phyloP scores from a whole-genome alignment of 1,139 yeast species.

The Kurtzmaniella natalensis region DNA sequence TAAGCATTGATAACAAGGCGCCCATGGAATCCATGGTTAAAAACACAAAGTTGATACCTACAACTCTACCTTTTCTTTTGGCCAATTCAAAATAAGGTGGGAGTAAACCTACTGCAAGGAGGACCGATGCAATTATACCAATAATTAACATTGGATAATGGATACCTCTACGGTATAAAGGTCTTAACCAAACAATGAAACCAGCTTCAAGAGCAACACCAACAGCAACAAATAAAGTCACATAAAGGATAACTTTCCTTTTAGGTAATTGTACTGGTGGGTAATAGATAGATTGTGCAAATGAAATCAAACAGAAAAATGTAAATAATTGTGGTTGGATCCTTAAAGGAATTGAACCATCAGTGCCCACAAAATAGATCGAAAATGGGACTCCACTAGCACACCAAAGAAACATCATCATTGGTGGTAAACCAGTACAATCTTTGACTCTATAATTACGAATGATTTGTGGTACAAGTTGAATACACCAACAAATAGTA shows the following conservation, averaged over 20 bases:
- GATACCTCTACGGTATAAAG: constrained; percentile 54
- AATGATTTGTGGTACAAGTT: constrained; percentile 78
- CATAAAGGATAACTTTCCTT: constrained; percentile 32
- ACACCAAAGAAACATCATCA: constrained; percentile 84
- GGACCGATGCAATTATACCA: constrained; percentile 74
- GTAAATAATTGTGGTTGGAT: constrained; percentile 86
- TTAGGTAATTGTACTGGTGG: constrained; percentile 56
- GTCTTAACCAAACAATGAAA: constrained; percentile 66
- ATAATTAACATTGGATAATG: constrained; percentile 77
- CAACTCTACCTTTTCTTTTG: constrained; percentile 75
- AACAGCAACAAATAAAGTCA: constrained; percentile 34
- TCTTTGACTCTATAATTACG: constrained; percentile 70
- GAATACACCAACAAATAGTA: constrained; percentile 88
- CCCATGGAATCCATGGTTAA: constrained; percentile 75
- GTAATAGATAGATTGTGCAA: constrained; percentile 73
- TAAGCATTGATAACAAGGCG: constrained; percentile 69
- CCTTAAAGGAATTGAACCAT: constrained; percentile 71
- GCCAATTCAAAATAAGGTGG: constrained; percentile 88
- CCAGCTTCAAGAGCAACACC: constrained; percentile 67
- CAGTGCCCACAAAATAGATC: constrained; percentile 69
- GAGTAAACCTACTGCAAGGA: constrained; percentile 71
- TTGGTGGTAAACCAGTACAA: constrained; percentile 80
- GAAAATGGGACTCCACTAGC: constrained; percentile 80
- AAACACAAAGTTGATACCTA: constrained; percentile 85
- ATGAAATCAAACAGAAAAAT: constrained; percentile 62